Percentiles rank a stretch among this genome's conserved stretches.
These are phyloP conservation scores for Ceriops decandra DNA, from an alignment of 345 rosid species.

Conservation along the genomic window DNA sequence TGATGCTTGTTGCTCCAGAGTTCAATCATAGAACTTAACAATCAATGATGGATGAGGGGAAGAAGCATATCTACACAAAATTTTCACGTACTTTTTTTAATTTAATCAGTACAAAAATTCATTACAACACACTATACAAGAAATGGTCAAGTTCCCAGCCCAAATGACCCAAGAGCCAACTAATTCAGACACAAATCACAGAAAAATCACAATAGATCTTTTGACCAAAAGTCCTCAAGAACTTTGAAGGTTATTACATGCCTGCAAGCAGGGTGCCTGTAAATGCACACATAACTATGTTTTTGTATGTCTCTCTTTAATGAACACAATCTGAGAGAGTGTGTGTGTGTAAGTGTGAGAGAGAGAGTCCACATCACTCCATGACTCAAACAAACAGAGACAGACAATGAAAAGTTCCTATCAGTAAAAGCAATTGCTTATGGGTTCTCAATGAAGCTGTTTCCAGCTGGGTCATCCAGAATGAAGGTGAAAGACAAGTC, in stretches of 20 bases:
- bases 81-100: not conserved
- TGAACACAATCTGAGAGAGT: too few species aligned
- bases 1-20: constrained; percentile 73
- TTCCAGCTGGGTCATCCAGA: constrained; percentile 93
- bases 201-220: not conserved
- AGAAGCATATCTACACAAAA: constrained; percentile 60
- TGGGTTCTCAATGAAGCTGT: constrained; percentile 95
- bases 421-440: constrained; percentile 33
- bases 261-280: too few species aligned
- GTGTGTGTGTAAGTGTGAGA: not conserved
- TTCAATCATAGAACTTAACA: constrained; percentile 78
- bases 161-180: not conserved
- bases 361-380: not conserved
- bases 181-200: not conserved
- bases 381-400: too few species aligned
- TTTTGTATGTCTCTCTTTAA: too few species aligned
- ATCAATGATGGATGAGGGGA: constrained; percentile 73
- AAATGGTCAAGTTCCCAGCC: not conserved
- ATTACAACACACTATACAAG: not conserved
- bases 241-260: too few species aligned
- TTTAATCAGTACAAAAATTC: not conserved
- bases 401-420: too few species aligned
- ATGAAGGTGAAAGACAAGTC: constrained; percentile 60
- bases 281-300: too few species aligned
- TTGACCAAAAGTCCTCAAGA: too few species aligned